A percentile compares a stretch with the other conserved stretches of the same genome.
Conservation (phyloP, 306 rosid genomes). For the Medicago ruthenica region DNA sequence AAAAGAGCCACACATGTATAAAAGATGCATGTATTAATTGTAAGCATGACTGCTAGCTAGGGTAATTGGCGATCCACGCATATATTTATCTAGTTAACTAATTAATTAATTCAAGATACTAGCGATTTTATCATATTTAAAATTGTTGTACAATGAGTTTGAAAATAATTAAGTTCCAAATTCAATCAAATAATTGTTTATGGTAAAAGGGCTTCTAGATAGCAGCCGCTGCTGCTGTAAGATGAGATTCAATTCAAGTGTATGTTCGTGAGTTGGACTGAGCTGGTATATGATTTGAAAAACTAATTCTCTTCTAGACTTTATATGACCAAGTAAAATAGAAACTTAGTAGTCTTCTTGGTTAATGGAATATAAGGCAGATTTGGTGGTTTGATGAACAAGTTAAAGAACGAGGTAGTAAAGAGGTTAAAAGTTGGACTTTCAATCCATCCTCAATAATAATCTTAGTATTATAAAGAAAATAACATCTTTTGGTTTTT, state of each 20-base stretch:
- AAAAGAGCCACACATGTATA: conserved; percentile 7
- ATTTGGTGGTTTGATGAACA: too few species aligned
- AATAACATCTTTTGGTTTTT: too few species aligned
- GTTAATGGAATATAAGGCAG: too few species aligned
- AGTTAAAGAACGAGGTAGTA: too few species aligned
- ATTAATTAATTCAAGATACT: not conserved
- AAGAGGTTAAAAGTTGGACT: too few species aligned
- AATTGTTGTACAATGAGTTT: not conserved
- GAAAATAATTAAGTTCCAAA: conserved; percentile 5
- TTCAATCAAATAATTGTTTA: not conserved
- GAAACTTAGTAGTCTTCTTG: not conserved
- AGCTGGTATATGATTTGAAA: conserved; percentile 37
- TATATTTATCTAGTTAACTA: not conserved
- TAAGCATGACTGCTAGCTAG: conserved; percentile 5
- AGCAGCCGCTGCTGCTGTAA: conserved; percentile 3
- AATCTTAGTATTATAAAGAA: too few species aligned
- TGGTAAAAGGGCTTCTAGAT: conserved; percentile 44
- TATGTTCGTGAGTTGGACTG: not conserved
- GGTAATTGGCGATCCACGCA: not conserved
- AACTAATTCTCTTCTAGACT: conserved; percentile 43
- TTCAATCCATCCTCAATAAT: too few species aligned
- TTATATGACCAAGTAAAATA: not conserved
- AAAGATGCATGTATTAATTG: not conserved
- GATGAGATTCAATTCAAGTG: not conserved
- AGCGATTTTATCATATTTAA: not conserved